Conservation (phyloP, 2,329 filamentous ascomycete genomes). For the Acephala macrosclerotiorum region DNA sequence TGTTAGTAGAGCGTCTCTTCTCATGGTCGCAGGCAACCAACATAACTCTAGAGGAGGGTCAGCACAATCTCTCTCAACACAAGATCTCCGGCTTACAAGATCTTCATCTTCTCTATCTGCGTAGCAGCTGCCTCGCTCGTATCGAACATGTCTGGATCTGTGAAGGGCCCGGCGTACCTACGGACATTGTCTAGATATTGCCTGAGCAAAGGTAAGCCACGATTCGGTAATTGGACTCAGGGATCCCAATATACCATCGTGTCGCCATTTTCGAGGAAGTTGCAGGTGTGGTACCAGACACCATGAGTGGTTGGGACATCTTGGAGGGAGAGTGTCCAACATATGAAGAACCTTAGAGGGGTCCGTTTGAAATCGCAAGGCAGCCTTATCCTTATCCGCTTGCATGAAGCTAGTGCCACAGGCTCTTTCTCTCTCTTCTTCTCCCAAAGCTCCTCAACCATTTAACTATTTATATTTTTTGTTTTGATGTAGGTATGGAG, state of each 20-base stretch:
- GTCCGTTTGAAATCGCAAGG: slow-evolving; percentile 6
- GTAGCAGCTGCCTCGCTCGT: slow-evolving; percentile 59
- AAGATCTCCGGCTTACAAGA: slow-evolving; percentile 61
- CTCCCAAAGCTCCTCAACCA: neutral
- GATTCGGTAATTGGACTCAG: slow-evolving; percentile 7
- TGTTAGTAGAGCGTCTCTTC: slow-evolving; percentile 29
- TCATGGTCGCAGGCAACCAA: slow-evolving; percentile 35
- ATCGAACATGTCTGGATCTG: slow-evolving; percentile 60
- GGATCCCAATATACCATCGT: slow-evolving; percentile 35
- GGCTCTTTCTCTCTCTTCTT: neutral
- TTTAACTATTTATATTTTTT: too few relatives aligned
- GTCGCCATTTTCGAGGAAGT: slow-evolving; percentile 9
- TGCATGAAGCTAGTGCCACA: slow-evolving; percentile 25
- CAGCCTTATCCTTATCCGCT: slow-evolving; percentile 35
- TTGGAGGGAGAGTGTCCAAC: slow-evolving; percentile 2
- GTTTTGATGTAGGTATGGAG: slow-evolving; percentile 50
- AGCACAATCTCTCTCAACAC: slow-evolving; percentile 30
- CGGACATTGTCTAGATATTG: slow-evolving; percentile 85
- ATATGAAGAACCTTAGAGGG: neutral
- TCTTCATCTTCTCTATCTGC: slow-evolving; percentile 72
- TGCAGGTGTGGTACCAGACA: slow-evolving; percentile 28
- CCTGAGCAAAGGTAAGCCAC: slow-evolving; percentile 57
- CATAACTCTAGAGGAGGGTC: slow-evolving; percentile 38
- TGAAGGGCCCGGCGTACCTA: slow-evolving; percentile 80
- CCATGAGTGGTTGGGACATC: slow-evolving; percentile 41